Evolutionary conservation across 306 rosid genomes (phyloP), one percentile per base, ranked within the genome.

Genomic region (Crotalaria pallida): DNA sequence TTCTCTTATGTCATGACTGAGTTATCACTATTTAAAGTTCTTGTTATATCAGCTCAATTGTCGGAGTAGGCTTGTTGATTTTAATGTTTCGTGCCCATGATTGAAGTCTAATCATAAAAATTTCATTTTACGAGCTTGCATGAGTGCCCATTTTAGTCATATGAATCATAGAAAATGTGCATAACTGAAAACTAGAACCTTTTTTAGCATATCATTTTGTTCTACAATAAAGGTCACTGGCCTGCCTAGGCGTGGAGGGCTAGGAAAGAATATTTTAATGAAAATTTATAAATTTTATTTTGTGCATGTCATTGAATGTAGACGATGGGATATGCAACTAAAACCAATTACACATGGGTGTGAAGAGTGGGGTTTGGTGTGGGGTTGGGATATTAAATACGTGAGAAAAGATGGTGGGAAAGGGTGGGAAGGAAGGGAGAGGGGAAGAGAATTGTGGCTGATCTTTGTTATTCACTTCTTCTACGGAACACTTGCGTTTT

Each of bases 291-390:
- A 48, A 31, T 69, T 75, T 23, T 10, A 13, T 26, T 56, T 75
- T 49, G 21, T 49, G 21, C 61, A 15, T 57, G 57, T 49, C 58
- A 56, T 16, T 58, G 33, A 58, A 41, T 57, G 41, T 24, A 71
- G 65, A 36, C 55, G 38, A 40, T 27, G 50, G 38, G 56, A 6
- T 23, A 50, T 50, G 79, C 75, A 65, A 38, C 66, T 71, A 24
- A 38, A 49, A 12, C 57, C 10, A 17, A 13, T 31, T 1, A 5
- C 6, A 48, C 0, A n/a, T 43, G 38, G 29, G 19, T 17, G 53
- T 26, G n/a, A 10, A 24, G 29, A 13, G 51, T 24, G 48, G n/a
- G 53, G 13, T 38, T n/a, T 31, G 7, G 45, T 27, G 58, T 0
- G 7, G 12, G 59, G 6, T 51, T 38, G 23, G 36, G 53, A 24